Evolutionary conservation across 2,329 filamentous ascomycete species (phyloP), one percentile per base, ranked within the genome.

Genomic region (Fusarium coffeatum): DNA sequence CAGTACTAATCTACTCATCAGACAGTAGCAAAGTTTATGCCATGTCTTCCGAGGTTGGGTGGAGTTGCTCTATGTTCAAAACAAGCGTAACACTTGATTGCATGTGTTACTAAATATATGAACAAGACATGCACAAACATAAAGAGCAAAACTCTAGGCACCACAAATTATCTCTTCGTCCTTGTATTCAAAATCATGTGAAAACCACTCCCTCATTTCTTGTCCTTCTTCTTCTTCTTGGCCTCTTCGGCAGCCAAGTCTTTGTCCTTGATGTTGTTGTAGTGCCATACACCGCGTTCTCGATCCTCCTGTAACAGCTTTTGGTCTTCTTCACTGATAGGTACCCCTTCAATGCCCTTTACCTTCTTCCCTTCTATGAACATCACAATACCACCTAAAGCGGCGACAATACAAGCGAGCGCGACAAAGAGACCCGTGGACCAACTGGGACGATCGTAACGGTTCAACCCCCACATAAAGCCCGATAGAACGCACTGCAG

Each of bases 401-500:
- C 91, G 10, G 90, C 91, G 8, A 91, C 88, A 22, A 90, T 84
- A 74, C 90, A 94, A 5, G 89, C 93, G 8, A 95, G 76, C 4
- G 87, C 91, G 20, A 97, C 91, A 75, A 96, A 93, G 0, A 94
- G 80, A 2, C 93, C 93, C 0, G 92, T 94, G 13, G 89, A 87
- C 93, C 93, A 97, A 23, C 87, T 87, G 0, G 93, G 93, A n/a
- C 93, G 84, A 23, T 91, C 81, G 74, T 89, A 90, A 23, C 92
- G 84, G 76, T 93, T 92, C 79, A 92, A 83, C 3, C 88, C 89
- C 92, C 92, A 97, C 93, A 97, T 97, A 80, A 93, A 92, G 5
- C 87, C 90, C 11, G 89, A 91, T 3, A 97, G 84, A 20, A 88
- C 85, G 41, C 85, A 85, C 78, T 97, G 94, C 46, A 96, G 85